phyloP scores from a whole-genome alignment of 306 rosid genomes.

The Citrullus amarus region DNA sequence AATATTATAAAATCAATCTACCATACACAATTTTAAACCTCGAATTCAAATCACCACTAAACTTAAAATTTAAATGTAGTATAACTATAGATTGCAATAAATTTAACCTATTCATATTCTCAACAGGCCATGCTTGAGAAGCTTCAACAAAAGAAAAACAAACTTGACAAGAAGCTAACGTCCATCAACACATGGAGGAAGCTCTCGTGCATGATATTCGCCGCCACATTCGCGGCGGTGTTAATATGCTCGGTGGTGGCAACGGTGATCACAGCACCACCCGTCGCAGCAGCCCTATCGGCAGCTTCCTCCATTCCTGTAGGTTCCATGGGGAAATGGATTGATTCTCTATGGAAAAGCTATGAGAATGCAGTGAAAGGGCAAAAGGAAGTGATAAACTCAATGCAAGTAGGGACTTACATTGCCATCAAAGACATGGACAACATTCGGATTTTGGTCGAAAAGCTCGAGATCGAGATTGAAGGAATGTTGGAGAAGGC shows the following conservation, averaged over 20 bases:
- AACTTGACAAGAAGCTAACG: conserved; percentile 72
- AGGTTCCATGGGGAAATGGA: conserved; percentile 92
- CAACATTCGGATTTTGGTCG: conserved; percentile 49
- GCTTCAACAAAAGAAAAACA: conserved; percentile 40
- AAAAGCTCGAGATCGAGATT: conserved; percentile 46
- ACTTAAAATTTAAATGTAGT: no score
- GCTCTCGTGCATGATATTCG: conserved; percentile 66
- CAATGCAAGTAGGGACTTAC: conserved; percentile 66
- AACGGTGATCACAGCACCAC: conserved; percentile 78
- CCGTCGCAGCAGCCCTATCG: conserved; percentile 75
- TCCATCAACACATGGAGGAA: conserved; percentile 64
- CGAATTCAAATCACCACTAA: background rate
- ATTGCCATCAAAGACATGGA: conserved; percentile 80
- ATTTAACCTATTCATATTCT: no score
- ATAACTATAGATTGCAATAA: no score
- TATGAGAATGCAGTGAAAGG: conserved; percentile 67
- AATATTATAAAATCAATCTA: no score
- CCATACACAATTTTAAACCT: no score
- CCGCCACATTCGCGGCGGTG: conserved; percentile 73
- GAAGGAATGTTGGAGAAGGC: conserved; percentile 42
- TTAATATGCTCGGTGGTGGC: conserved; percentile 87
- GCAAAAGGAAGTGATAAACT: conserved; percentile 58
- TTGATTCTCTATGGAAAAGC: conserved; percentile 72
- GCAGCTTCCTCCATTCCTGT: conserved; percentile 67
- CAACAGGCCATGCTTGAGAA: conserved; percentile 54